These are phyloP conservation scores for Helianthus tuberosus DNA, from an alignment of 129 eudicot species.

Conservation along the genomic window DNA sequence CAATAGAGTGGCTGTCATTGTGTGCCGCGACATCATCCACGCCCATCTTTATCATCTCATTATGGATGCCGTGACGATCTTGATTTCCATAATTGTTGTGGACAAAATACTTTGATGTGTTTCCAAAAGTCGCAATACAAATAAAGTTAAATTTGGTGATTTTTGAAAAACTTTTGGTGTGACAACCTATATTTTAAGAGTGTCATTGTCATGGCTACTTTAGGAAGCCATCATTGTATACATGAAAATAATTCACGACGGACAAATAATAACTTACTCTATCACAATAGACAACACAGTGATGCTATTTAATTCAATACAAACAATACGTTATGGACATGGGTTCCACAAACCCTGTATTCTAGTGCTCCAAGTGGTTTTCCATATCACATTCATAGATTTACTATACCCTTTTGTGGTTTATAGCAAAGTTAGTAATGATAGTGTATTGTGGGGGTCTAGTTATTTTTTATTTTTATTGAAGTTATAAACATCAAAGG, in stretches of 20 bases:
- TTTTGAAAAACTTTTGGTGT: not conserved
- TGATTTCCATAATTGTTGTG: not conserved
- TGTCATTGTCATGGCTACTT: slow-evolving; percentile 8
- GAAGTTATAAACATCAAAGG: too few species aligned
- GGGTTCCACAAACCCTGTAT: slow-evolving; percentile 8
- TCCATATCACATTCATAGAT: not conserved
- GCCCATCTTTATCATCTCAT: slow-evolving; percentile 1
- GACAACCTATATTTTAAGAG: not conserved
- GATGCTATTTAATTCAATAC: slow-evolving; percentile 5
- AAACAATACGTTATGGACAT: slow-evolving; percentile 10
- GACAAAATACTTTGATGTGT: not conserved
- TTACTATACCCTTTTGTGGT: not conserved
- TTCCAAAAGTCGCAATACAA: not conserved
- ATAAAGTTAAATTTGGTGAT: not conserved
- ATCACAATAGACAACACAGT: slow-evolving; percentile 13
- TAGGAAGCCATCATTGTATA: not conserved
- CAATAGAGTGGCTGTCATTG: not conserved
- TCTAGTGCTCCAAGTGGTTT: not conserved
- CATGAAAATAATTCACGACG: not conserved
- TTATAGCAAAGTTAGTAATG: not conserved
- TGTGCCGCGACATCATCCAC: not conserved
- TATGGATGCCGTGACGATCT: not conserved
- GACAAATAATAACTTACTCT: not conserved
- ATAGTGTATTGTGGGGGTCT: not conserved
- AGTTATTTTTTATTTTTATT: not conserved